phyloP scores from a whole-genome alignment of 1,284 basidiomycete species.

The Cryptococcus sp. region DNA sequence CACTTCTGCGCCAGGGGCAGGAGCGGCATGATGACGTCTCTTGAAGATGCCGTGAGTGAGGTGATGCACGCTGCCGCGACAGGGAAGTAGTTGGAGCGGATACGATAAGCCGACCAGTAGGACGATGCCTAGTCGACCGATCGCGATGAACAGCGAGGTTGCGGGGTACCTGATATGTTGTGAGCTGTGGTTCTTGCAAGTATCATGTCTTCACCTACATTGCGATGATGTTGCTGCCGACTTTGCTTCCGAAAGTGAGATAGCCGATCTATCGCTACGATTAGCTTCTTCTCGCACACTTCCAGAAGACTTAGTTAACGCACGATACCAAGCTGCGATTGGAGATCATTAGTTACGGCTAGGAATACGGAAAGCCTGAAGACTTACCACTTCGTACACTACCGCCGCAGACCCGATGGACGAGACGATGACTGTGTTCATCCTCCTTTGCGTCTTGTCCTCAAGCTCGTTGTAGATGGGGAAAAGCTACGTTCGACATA shows the following conservation, averaged over 20 bases:
- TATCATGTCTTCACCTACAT: slow-evolving; percentile 58
- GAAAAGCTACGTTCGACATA: slow-evolving; percentile 28
- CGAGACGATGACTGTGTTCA: slow-evolving; percentile 83
- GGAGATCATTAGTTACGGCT: neutral
- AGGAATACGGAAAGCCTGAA: neutral
- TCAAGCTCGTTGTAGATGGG: slow-evolving; percentile 92
- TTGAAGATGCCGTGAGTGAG: slow-evolving; percentile 57
- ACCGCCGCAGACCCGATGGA: slow-evolving; percentile 79
- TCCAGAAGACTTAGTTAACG: too few relatives aligned
- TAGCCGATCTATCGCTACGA: slow-evolving; percentile 64
- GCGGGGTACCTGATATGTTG: slow-evolving; percentile 32
- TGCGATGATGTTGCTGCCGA: slow-evolving; percentile 87
- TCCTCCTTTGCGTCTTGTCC: slow-evolving; percentile 74
- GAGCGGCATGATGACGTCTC: slow-evolving; percentile 18
- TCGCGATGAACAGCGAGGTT: slow-evolving; percentile 86
- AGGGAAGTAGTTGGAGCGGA: slow-evolving; percentile 90
- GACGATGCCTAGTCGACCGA: slow-evolving; percentile 92
- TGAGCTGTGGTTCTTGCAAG: neutral
- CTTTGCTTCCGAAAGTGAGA: slow-evolving; percentile 89
- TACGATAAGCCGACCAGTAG: slow-evolving; percentile 88
- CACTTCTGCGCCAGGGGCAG: slow-evolving; percentile 6
- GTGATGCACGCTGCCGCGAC: slow-evolving; percentile 88
- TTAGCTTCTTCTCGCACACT: too few relatives aligned
- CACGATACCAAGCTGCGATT: slow-evolving; percentile 23
- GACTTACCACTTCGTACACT: slow-evolving; percentile 66